Evolutionary conservation across 495 filamentous ascomycete species (phyloP).

Genomic region (Penicillium riverlandense): DNA sequence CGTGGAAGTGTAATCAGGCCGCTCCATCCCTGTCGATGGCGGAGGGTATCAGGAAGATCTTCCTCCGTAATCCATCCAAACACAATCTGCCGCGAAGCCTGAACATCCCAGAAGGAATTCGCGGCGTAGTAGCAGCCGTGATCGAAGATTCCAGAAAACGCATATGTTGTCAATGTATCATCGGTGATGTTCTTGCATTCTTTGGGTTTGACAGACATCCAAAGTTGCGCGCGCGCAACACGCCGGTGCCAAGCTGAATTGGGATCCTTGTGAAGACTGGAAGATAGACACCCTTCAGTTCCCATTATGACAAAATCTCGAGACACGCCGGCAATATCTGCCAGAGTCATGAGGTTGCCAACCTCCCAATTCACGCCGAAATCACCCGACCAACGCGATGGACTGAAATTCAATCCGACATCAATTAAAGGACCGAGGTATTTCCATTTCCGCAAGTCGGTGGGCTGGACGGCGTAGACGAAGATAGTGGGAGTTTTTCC

Average conservation of each 20-base stretch:
- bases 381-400: conserved; percentile 41
- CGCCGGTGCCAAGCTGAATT: neutral
- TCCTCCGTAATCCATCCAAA: conserved; percentile 35
- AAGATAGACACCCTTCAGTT: conserved; percentile 33
- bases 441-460: conserved; percentile 41
- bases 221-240: conserved; percentile 22
- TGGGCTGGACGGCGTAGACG: conserved; percentile 41
- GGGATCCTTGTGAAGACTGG: neutral
- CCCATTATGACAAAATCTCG: conserved; percentile 46
- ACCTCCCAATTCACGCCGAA: conserved; percentile 54
- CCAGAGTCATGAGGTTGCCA: conserved; percentile 40
- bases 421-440: conserved; percentile 43
- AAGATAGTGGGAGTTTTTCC: conserved; percentile 41
- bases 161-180: conserved; percentile 13
- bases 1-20: conserved; percentile 32
- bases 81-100: conserved; percentile 20
- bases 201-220: conserved; percentile 25
- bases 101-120: conserved; percentile 31
- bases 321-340: conserved; percentile 20
- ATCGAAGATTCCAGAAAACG: conserved; percentile 28
- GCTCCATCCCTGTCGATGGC: conserved; percentile 33
- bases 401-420: conserved; percentile 33
- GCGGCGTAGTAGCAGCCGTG: conserved; percentile 32
- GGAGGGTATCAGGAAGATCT: conserved; percentile 25
- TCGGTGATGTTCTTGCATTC: neutral